Evolutionary conservation across 179 eudicot genomes (phyloP).

Genomic region (Beta macrorhiza): DNA sequence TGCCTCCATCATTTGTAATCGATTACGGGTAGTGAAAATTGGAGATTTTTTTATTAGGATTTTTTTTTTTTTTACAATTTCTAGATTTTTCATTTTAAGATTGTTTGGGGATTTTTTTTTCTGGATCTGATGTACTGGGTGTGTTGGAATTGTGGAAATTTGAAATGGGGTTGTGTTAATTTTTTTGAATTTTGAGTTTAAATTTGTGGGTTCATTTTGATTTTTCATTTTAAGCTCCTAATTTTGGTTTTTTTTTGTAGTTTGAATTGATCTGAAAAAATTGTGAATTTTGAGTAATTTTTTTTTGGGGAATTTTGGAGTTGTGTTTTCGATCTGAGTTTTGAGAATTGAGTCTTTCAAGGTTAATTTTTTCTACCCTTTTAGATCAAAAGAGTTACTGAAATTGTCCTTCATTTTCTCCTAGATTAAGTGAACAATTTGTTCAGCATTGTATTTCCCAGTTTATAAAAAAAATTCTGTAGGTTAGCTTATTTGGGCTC

Average conservation of each 20-base stretch:
- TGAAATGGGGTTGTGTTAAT: not conserved
- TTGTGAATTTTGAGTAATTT: not conserved
- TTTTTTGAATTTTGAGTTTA: slow-evolving; percentile 9
- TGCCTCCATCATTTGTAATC: slow-evolving; percentile 21
- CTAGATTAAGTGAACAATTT: not conserved
- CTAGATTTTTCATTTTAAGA: not conserved
- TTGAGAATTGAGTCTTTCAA: not conserved
- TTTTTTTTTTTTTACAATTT: not conserved
- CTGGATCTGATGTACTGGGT: slow-evolving; percentile 23
- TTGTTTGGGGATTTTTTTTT: not conserved
- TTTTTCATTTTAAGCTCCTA: too few relatives aligned
- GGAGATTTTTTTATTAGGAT: not conserved
- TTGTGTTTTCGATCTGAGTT: slow-evolving; percentile 11
- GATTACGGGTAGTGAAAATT: slow-evolving; percentile 29
- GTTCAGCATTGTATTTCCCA: not conserved
- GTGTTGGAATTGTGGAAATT: not conserved
- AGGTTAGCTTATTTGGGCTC: not conserved
- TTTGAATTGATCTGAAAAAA: slow-evolving; percentile 22
- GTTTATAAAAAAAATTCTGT: not conserved
- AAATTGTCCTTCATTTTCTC: not conserved
- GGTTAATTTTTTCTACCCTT: not conserved
- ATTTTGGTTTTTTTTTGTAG: not conserved
- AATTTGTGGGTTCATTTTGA: slow-evolving; percentile 6
- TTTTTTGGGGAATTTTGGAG: not conserved
- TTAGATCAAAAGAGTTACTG: too few relatives aligned